Evolutionary conservation across 1,284 basidiomycete genomes (phyloP).

Genomic region (Leucoagaricus sp.): DNA sequence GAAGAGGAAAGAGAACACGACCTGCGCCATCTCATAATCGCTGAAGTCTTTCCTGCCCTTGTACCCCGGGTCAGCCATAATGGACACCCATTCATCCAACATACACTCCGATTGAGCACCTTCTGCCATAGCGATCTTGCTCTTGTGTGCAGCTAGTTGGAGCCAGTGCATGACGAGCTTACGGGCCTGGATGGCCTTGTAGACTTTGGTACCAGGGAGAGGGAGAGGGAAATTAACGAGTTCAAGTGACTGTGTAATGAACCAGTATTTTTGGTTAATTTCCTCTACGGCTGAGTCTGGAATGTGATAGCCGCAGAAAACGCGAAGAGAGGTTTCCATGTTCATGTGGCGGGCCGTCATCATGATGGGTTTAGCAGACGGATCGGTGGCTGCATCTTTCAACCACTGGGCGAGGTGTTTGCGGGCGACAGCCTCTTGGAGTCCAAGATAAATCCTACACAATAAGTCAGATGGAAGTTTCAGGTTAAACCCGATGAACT

Average conservation of each 20-base stretch:
- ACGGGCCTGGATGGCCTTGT: constrained; percentile 91
- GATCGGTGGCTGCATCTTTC: constrained; percentile 47
- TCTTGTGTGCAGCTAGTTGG: constrained; percentile 75
- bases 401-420: constrained; percentile 79
- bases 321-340: constrained; percentile 96
- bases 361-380: constrained; percentile 77
- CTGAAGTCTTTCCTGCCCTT: constrained; percentile 88
- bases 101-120: constrained; percentile 88
- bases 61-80: constrained; percentile 69
- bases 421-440: constrained; percentile 88
- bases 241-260: constrained; percentile 92
- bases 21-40: constrained; percentile 96
- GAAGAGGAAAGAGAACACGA: constrained; percentile 95
- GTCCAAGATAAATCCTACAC: constrained; percentile 81
- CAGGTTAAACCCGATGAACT: constrained; percentile 22
- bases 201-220: constrained; percentile 96
- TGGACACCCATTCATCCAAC: constrained; percentile 90
- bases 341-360: constrained; percentile 90
- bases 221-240: constrained; percentile 99
- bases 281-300: constrained; percentile 76
- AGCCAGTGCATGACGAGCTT: constrained; percentile 89
- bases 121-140: constrained; percentile 84
- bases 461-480: constrained; percentile 16
- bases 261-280: constrained; percentile 96
- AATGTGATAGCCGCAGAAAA: constrained; percentile 94